These are phyloP conservation scores for Starmerella apicola DNA, from an alignment of 805 yeast genomes.

Conservation along the genomic window DNA sequence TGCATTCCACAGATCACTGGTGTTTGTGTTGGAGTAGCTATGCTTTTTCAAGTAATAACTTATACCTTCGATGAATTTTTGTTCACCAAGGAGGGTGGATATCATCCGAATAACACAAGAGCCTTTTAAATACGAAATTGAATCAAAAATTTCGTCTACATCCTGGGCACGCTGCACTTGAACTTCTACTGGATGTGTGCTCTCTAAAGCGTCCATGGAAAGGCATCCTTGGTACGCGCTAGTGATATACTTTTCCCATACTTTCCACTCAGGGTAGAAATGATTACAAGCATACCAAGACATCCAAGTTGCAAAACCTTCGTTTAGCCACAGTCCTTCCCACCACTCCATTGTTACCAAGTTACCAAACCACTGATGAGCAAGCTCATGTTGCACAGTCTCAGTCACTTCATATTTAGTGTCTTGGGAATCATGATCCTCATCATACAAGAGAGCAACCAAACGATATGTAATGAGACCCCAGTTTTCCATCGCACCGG, in stretches of 20 bases:
- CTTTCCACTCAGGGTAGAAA: conserved; percentile 72
- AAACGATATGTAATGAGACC: conserved; percentile 63
- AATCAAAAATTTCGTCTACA: conserved; percentile 71
- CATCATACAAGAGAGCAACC: conserved; percentile 53
- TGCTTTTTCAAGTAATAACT: conserved; percentile 52
- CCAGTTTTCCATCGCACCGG: conserved; percentile 90
- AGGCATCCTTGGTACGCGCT: conserved; percentile 67
- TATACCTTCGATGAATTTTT: conserved; percentile 59
- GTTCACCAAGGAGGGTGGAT: conserved; percentile 56
- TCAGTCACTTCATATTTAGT: conserved; percentile 64
- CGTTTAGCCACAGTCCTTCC: conserved; percentile 84
- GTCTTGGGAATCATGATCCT: conserved; percentile 46
- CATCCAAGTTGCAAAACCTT: conserved; percentile 83
- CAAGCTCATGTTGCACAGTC: conserved; percentile 75
- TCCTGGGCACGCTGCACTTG: conserved; percentile 68
- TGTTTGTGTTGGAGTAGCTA: conserved; percentile 57
- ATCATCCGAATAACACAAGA: conserved; percentile 69
- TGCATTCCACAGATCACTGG: conserved; percentile 61
- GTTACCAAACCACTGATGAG: conserved; percentile 89
- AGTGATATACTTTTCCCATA: conserved; percentile 63
- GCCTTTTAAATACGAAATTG: conserved; percentile 71
- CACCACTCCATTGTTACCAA: conserved; percentile 88
- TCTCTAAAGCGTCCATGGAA: conserved; percentile 54
- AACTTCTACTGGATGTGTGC: conserved; percentile 73
- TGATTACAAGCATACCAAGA: conserved; percentile 58